Base-by-base conservation (phyloP, 345 rosid species). In the Rubroshorea leprosula region DNA sequence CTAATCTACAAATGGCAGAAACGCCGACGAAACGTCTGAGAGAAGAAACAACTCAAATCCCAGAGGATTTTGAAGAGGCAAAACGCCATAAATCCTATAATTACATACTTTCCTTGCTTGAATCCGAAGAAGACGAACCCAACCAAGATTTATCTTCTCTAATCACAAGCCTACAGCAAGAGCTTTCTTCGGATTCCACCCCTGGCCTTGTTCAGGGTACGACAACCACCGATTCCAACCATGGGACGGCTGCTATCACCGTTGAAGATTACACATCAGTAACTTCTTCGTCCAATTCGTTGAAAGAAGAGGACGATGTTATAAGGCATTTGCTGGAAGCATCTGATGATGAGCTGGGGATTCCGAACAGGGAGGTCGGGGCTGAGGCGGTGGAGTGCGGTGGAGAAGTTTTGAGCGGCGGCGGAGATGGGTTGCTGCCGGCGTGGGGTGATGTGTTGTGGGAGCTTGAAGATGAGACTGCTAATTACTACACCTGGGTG, bases 311-410 rank as follows among this genome's bases (percentile, higher is more conserved):
- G 5, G 86, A 83, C 62, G 69, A 72, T 6, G 90, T 87, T 11
- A 90, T 90, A 45, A 80, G 83, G 52, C 96, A 76, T 68, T 80
- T 87, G 48, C 82, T 85, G 0, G 89, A 90, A 77, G 97, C 96
- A 0, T 83, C 96, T 0, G 97, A 85, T 23, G 97, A 90, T 57
- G 97, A 90, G 72, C 90, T 90, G 5, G 97, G 97, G 52, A 83
- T 90, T 18, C 96, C 93, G 14, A 77, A 69, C 45, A 16, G 4
- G 4, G 9, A 4, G 4, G 9, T 9, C 9, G 35, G 35, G 9
- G 5, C 4, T 26, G 70, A 38, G 23, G 74, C 17, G 55, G 45
- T 65, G 53, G 66, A 56, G 29, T 35, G 27, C 11, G 74, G 61
- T 45, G 65, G 21, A n/a, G 53, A 27, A 18, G 67, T 43, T 5